Base-by-base conservation (phyloP, 495 filamentous ascomycete genomes). In the Hypoxylon crocopeplum region DNA sequence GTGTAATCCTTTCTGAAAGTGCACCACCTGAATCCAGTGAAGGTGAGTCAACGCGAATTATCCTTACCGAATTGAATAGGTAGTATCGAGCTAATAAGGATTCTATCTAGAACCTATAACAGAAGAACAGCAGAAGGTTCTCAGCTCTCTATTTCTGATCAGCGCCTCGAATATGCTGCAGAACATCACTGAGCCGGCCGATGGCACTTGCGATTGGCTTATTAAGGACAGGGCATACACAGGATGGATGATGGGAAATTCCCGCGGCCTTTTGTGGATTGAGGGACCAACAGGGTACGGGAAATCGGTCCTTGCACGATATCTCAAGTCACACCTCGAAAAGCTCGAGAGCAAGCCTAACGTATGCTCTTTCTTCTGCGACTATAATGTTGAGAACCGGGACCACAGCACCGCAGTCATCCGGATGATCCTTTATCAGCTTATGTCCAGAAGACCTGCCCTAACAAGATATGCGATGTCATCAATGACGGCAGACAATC, bases 271-370 rank as follows among this genome's bases (percentile, higher is more conserved):
- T 3, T 63, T 80, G 5, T 79, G 71, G 75, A 59, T 79, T 7
- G 72, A 75, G 13, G 76, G 76, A 17, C 67, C 77, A 48, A 75
- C 75, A 16, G 77, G 77, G 3, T 79, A 72, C 55, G 78, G 78
- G 1, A 81, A 81, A 64, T 77, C 77, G 7, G 75, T 79, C 2
- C 57, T 79, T 8, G 40, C 72, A 7, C 69, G 64, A 34, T 74
- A 59, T 22, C 48, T 80, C 1, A 48, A 39, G 36, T 17, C 36
- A 16, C 15, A 39, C 8, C 36, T 39, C 5, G 36, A 39, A 39
- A 39, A 20, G 1, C 3, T 20, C 36, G 36, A 39, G 36, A 17
- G 13, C 8, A 3, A 39, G 13, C 13, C 36, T 21, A 39, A 13
- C 16, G 16, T 39, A 7, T 39, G 36, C 16, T 39, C 36, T 11